These are phyloP conservation scores for Vigna angularis DNA, from an alignment of 306 rosid genomes.

Conservation along the genomic window DNA sequence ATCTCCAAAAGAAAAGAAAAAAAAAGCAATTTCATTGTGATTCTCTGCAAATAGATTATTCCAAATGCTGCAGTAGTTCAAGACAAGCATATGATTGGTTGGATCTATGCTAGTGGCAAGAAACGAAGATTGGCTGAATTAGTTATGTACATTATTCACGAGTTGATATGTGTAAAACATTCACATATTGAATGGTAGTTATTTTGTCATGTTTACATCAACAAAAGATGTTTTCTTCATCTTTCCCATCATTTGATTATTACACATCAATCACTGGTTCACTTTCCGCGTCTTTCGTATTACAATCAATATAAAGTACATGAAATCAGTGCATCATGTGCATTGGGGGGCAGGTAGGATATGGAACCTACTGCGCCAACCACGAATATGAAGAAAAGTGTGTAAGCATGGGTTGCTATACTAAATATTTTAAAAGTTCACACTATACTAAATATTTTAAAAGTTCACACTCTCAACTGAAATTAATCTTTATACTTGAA, in stretches of 20 bases:
- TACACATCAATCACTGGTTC: background rate
- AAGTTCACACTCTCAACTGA: too few relatives aligned
- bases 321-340: background rate
- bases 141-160: conserved; percentile 47
- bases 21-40: background rate
- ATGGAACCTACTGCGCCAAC: background rate
- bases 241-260: background rate
- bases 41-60: conserved; percentile 33
- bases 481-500: background rate
- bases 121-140: conserved; percentile 36
- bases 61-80: conserved; percentile 46
- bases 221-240: conserved; percentile 1
- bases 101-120: conserved; percentile 35
- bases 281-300: background rate
- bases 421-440: too few relatives aligned
- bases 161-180: conserved; percentile 41
- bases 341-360: background rate
- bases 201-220: conserved; percentile 37
- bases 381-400: background rate
- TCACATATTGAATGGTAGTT: conserved; percentile 33
- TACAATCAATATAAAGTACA: background rate
- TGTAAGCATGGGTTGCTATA: background rate
- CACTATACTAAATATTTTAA: too few relatives aligned
- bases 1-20: background rate
- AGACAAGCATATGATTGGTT: conserved; percentile 34